Percentiles rank a stretch among this genome's conserved stretches.
Conservation (phyloP, 2,329 filamentous ascomycete species). For the Alternaria tenuissima region DNA sequence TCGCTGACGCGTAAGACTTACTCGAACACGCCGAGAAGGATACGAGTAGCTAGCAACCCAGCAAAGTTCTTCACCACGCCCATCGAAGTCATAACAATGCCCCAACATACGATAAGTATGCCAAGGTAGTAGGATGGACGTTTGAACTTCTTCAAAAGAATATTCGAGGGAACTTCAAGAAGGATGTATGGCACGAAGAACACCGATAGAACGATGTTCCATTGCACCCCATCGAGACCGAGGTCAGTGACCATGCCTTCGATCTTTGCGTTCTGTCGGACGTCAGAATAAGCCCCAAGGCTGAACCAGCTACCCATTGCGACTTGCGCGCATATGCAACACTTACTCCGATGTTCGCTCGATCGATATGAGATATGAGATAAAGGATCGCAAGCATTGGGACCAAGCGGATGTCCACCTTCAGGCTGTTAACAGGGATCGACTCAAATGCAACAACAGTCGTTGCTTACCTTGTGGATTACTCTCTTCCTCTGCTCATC, state of each 20-base stretch:
- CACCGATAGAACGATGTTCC: constrained; percentile 64
- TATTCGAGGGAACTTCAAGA: constrained; percentile 53
- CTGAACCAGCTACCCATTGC: background rate
- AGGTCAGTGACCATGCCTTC: constrained; percentile 69
- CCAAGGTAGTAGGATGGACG: background rate
- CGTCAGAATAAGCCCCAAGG: background rate
- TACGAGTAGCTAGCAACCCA: background rate
- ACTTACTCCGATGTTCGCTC: constrained; percentile 66
- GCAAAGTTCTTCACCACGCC: background rate
- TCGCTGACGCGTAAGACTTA: background rate
- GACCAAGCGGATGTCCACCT: constrained; percentile 38
- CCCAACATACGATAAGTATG: background rate
- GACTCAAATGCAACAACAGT: too few relatives aligned
- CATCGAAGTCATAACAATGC: background rate
- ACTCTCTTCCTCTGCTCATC: constrained; percentile 59
- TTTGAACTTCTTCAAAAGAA: constrained; percentile 38
- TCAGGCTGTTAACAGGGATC: too few relatives aligned
- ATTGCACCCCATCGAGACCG: constrained; percentile 52
- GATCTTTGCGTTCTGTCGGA: constrained; percentile 63
- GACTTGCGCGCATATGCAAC: background rate
- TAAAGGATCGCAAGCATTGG: constrained; percentile 56
- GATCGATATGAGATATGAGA: constrained; percentile 60
- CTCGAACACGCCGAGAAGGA: constrained; percentile 26
- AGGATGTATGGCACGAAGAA: constrained; percentile 61
- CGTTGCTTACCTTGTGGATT: constrained; percentile 27